These are phyloP conservation scores for Aureobasidium mangrovei DNA, from an alignment of 2,329 filamentous ascomycete species.

Conservation along the genomic window DNA sequence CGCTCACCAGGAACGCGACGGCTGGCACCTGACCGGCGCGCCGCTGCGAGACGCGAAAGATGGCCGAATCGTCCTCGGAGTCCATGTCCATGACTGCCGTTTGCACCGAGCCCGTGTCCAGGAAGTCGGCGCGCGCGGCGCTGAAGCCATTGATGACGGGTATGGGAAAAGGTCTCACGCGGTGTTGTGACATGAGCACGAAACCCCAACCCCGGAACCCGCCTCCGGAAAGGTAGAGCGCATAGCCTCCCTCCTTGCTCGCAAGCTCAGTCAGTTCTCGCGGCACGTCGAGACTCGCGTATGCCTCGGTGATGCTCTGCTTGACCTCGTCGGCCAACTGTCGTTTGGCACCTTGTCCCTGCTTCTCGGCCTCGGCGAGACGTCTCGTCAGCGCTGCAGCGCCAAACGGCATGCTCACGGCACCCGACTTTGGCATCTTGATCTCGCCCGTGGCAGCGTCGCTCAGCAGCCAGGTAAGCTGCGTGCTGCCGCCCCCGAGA, in stretches of 20 bases:
- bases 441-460: slow-evolving; percentile 42
- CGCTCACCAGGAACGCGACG: slow-evolving; percentile 70
- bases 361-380: slow-evolving; percentile 38
- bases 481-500: slow-evolving; percentile 67
- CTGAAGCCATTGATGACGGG: slow-evolving; percentile 73
- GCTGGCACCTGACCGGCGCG: slow-evolving; percentile 75
- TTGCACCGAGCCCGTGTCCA: slow-evolving; percentile 40
- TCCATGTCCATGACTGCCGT: slow-evolving; percentile 25
- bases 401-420: slow-evolving; percentile 61
- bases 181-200: slow-evolving; percentile 71
- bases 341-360: slow-evolving; percentile 33
- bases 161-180: slow-evolving; percentile 70
- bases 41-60: slow-evolving; percentile 70
- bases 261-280: slow-evolving; percentile 38
- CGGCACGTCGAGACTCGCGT: slow-evolving; percentile 45
- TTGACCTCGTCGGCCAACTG: slow-evolving; percentile 32
- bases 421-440: slow-evolving; percentile 44
- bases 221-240: slow-evolving; percentile 79
- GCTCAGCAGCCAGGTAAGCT: slow-evolving; percentile 55
- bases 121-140: slow-evolving; percentile 54
- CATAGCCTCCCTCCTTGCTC: slow-evolving; percentile 44
- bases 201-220: slow-evolving; percentile 89
- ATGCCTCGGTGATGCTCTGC: slow-evolving; percentile 41
- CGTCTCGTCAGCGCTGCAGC: slow-evolving; percentile 56
- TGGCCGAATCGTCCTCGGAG: slow-evolving; percentile 22